Base-by-base conservation (phyloP, 1,139 yeast species). In the Blastobotrys illinoisensis region DNA sequence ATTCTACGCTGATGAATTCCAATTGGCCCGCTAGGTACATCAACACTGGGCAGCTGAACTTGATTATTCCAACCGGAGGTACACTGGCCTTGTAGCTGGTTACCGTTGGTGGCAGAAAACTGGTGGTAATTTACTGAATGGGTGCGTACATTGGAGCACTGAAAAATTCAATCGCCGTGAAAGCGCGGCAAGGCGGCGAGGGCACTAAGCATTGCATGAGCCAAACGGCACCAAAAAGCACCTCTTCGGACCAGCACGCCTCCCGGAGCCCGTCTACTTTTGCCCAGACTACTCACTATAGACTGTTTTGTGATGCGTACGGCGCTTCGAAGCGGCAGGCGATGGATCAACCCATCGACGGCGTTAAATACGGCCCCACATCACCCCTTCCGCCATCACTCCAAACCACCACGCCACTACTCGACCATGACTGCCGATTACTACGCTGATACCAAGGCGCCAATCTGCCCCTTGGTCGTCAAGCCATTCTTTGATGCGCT, bases 381-480 rank as follows among this genome's bases (percentile, higher is more conserved):
- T 32, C 40, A 26, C 13, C 32, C 5, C 32, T 3, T n/a, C 40
- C 40, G 14, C 40, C 40, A n/a, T n/a, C 40, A 32, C 16, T 3
- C 7, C 40, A 32, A 32, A 3, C 13, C 40, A 16, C 40, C 40
- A 32, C 40, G 16, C 49, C 1, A 49, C 43, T 13, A 40, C 19
- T 47, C 40, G 20, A 46, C 46, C 21, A 49, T 47, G 50, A 53
- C 52, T 48, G 24, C 54, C 13, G 47, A 56, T 16, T 59, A 53
- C 49, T 59, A 60, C 60, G 83, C 82, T 53, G 81, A 81, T 67
- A 57, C 75, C 48, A 71, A 73, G 45, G 82, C 83, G 1, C 83
- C 83, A 49, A 61, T 69, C 32, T 59, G 64, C 51, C 60, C 56
- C 26, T 61, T 70, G 19, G 70, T 67, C 46, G 68, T 70, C 46